A percentile compares a stretch with the other conserved stretches of the same genome.
Evolutionary conservation across 2,329 filamentous ascomycete species (phyloP).

Genomic region (Mycosphaerella arachidis): DNA sequence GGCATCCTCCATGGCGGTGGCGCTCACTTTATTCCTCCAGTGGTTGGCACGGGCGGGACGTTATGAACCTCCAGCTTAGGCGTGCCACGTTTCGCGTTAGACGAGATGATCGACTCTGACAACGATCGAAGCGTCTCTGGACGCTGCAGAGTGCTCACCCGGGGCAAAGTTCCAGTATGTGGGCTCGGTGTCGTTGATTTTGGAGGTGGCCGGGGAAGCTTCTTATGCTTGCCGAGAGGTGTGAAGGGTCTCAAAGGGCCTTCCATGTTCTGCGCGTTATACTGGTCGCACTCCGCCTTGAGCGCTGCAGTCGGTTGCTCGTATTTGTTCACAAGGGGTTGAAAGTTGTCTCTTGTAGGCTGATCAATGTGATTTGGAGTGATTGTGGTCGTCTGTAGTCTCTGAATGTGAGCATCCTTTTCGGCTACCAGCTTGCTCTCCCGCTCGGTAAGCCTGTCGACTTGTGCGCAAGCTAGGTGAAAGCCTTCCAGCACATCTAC

Average conservation of each 20-base stretch:
- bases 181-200: slow-evolving; percentile 12
- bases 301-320: slow-evolving; percentile 1
- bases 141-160: slow-evolving; percentile 8
- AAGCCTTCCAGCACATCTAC: slow-evolving; percentile 36
- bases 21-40: background rate
- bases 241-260: slow-evolving; percentile 10
- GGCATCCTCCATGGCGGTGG: background rate
- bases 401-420: slow-evolving; percentile 11
- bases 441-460: slow-evolving; percentile 30
- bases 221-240: slow-evolving; percentile 21
- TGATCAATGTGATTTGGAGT: background rate
- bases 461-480: slow-evolving; percentile 33
- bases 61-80: slow-evolving; percentile 1
- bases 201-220: slow-evolving; percentile 23
- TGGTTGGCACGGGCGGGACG: background rate
- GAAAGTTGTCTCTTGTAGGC: background rate
- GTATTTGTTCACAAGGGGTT: background rate
- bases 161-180: background rate
- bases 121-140: slow-evolving; percentile 29
- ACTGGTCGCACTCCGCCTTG: slow-evolving; percentile 38
- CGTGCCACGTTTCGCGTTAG: slow-evolving; percentile 25
- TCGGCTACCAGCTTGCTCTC: slow-evolving; percentile 17
- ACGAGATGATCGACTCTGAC: slow-evolving; percentile 32
- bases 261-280: slow-evolving; percentile 22
- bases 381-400: background rate